Percentiles rank a stretch among this genome's conserved stretches.
Conservation (phyloP, 805 yeast species). For the Kazachstania africana region DNA sequence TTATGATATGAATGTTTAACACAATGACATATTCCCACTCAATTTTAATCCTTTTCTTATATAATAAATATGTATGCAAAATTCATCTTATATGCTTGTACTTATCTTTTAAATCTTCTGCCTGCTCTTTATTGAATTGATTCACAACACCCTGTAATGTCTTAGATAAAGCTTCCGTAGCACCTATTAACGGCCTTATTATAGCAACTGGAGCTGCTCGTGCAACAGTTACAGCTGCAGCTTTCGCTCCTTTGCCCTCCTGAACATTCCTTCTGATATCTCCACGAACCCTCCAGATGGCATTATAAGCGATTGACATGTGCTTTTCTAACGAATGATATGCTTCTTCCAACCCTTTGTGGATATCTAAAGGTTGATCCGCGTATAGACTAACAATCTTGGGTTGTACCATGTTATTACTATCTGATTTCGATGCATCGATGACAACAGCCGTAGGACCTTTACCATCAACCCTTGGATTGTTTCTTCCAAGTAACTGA, state of each 20-base stretch:
- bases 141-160: constrained; percentile 76
- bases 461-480: constrained; percentile 23
- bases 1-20: neutral
- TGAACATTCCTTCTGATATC: constrained; percentile 3
- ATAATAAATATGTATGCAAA: neutral
- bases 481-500: constrained; percentile 26
- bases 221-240: constrained; percentile 55
- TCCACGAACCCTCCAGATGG: constrained; percentile 47
- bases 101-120: constrained; percentile 50
- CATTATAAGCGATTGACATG: constrained; percentile 50
- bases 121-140: constrained; percentile 57
- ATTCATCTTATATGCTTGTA: constrained; percentile 31
- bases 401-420: constrained; percentile 13
- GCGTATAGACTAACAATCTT: constrained; percentile 62
- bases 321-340: constrained; percentile 61
- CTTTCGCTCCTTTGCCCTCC: constrained; percentile 41
- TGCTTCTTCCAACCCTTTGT: constrained; percentile 68
- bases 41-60: neutral
- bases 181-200: constrained; percentile 80
- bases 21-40: neutral
- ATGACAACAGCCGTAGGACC: constrained; percentile 19
- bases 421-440: constrained; percentile 9
- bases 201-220: constrained; percentile 72
- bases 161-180: constrained; percentile 79
- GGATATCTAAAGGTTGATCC: constrained; percentile 63